Evolutionary conservation across 371 early-diverging fungal genomes (phyloP).

Genomic region (Batrachochytrium dendrobatidis): DNA sequence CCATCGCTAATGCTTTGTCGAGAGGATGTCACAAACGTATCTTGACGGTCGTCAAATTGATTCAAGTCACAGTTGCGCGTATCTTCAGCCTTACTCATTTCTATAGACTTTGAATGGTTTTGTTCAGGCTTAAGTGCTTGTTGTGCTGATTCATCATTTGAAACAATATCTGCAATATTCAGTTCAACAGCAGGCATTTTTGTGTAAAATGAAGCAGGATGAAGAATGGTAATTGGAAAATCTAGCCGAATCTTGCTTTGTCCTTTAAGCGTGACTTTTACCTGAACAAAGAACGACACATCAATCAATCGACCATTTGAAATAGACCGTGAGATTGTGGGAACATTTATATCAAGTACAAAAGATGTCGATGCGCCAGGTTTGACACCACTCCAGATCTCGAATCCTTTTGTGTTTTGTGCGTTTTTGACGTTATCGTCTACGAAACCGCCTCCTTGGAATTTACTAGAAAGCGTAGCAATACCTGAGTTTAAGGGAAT

Average conservation of each 20-base stretch:
- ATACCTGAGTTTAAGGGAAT: not conserved
- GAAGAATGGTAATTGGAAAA: slow-evolving; percentile 37
- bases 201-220: slow-evolving; percentile 28
- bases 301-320: slow-evolving; percentile 28
- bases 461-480: not conserved
- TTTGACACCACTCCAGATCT: not conserved
- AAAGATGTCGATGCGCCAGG: not conserved
- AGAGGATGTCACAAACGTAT: too few relatives aligned
- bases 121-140: too few relatives aligned
- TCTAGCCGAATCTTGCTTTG: slow-evolving; percentile 14
- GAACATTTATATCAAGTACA: not conserved
- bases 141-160: not conserved
- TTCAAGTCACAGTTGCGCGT: too few relatives aligned
- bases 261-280: slow-evolving; percentile 15
- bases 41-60: too few relatives aligned
- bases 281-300: slow-evolving; percentile 35
- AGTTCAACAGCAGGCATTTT: slow-evolving; percentile 7
- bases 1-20: too few relatives aligned
- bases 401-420: not conserved
- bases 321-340: slow-evolving; percentile 17
- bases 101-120: too few relatives aligned
- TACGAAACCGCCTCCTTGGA: not conserved
- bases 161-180: not conserved
- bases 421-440: not conserved
- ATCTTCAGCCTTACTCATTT: too few relatives aligned